Evolutionary conservation across 2,329 filamentous ascomycete genomes (phyloP).

Genomic region (Ophiostoma piceae): DNA sequence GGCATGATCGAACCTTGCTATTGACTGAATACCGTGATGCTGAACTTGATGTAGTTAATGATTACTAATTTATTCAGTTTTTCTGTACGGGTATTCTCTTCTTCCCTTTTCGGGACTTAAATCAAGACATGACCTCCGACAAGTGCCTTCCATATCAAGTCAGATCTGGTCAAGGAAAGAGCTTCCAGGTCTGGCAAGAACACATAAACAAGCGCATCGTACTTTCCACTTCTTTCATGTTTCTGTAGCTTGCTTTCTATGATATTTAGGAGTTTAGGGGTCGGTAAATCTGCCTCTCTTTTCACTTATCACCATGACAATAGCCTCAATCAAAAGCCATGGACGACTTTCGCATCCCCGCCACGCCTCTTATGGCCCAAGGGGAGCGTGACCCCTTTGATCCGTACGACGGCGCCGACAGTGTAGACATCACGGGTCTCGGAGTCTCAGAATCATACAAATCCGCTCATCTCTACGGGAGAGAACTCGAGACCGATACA

Average conservation of each 20-base stretch:
- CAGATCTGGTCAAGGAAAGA: not conserved
- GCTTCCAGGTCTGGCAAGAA: not conserved
- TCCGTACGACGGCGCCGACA: not conserved
- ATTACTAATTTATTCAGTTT: not conserved
- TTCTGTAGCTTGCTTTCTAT: not conserved
- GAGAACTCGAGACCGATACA: constrained; percentile 12
- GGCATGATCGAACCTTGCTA: not conserved
- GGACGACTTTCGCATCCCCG: constrained; percentile 20
- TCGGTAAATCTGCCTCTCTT: not conserved
- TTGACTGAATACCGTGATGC: not conserved
- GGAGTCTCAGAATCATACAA: not conserved
- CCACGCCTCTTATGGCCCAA: constrained; percentile 15
- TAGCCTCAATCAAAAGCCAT: not conserved
- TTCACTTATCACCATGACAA: not conserved
- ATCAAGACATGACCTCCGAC: not conserved
- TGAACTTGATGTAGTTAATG: not conserved
- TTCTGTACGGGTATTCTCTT: not conserved
- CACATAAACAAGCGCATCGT: constrained; percentile 2
- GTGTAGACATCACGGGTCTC: constrained; percentile 1
- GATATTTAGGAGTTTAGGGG: not conserved
- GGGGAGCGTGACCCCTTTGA: not conserved
- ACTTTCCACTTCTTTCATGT: not conserved
- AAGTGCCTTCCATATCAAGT: not conserved
- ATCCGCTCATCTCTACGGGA: not conserved
- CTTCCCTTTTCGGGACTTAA: not conserved